Evolutionary conservation across 768 basidiomycete species (phyloP).

Genomic region (Phanerochaete sordida): DNA sequence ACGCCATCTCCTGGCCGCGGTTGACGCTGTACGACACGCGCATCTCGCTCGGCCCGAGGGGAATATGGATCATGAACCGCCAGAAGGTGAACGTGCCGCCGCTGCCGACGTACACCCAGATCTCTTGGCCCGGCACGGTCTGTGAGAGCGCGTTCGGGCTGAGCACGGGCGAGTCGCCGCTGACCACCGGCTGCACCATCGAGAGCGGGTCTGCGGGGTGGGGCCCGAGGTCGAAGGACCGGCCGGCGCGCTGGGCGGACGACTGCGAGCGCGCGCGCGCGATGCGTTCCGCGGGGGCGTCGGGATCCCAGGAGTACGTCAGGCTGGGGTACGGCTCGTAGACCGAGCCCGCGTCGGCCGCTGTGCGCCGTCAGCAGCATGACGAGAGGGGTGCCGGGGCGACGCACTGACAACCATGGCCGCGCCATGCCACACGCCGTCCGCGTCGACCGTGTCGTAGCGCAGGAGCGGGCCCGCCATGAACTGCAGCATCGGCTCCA

Average conservation of each 20-base stretch:
- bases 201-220: constrained; percentile 76
- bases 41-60: constrained; percentile 69
- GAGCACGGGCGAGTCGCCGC: not conserved
- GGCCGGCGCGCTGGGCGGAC: constrained; percentile 16
- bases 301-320: constrained; percentile 72
- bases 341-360: constrained; percentile 73
- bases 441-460: constrained; percentile 82
- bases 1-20: constrained; percentile 68
- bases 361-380: constrained; percentile 28
- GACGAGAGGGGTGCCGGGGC: not conserved
- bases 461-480: constrained; percentile 91
- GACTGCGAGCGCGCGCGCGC: constrained; percentile 8
- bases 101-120: constrained; percentile 25
- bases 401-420: constrained; percentile 84
- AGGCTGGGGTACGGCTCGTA: constrained; percentile 74
- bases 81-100: constrained; percentile 84
- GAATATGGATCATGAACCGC: constrained; percentile 86
- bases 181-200: constrained; percentile 23
- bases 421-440: constrained; percentile 83
- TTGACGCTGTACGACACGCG: constrained; percentile 80
- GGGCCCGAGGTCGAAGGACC: constrained; percentile 57
- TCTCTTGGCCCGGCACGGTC: constrained; percentile 19
- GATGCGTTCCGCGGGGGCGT: constrained; percentile 18
- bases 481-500: constrained; percentile 82
- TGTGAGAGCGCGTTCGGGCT: constrained; percentile 12